Base-by-base conservation (phyloP, 2,329 filamentous ascomycete genomes). In the Juglanconis sp. region DNA sequence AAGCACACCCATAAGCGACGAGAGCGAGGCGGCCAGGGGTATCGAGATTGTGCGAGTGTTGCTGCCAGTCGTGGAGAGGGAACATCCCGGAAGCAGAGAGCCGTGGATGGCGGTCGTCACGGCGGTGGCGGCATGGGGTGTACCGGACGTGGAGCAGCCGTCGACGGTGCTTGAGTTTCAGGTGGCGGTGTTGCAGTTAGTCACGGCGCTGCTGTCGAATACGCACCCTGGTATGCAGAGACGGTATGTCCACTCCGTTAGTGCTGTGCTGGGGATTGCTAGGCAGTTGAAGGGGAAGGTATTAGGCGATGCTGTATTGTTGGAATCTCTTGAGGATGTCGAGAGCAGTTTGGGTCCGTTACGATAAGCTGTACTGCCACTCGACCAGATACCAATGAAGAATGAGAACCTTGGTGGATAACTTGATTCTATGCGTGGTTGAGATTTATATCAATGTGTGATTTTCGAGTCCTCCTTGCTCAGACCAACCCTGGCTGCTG, bases 81-180 rank as follows among this genome's bases (percentile, higher is more conserved):
- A 80, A 64, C 68, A 69, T 1, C 70, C 72, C 0, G 76, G 75
- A 15, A 76, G 77, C 8, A 72, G 74, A 6, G 83, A 87, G 64
- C 76, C 77, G 2, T 87, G 85, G 84, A 82, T 87, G 78, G 75
- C 77, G 38, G 64, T 82, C 7, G 76, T 87, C 38, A 84, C 80
- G 2, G 69, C 70, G 1, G 77, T 82, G 1, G 80, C 84, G 2
- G 80, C 77, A 4, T 81, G 79, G 77, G 67, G 77, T 48, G 68
- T 76, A 0, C 72, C 79, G 10, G 64, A 67, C 54, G 62, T 15
- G 51, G 67, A 66, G 30, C 64, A 61, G 51, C 53, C 66, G 2
- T 53, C 64, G 6, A 54, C 67, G 0, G 68, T 77, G 3, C 70
- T 73, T n/a, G 85, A 87, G 60, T 79, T 84, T 54, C 75, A 80